A percentile compares a stretch with the other conserved stretches of the same genome.
Evolutionary conservation across 192 early-diverging fungal species (phyloP).

Genomic region (Martensiomyces pterosporus): DNA sequence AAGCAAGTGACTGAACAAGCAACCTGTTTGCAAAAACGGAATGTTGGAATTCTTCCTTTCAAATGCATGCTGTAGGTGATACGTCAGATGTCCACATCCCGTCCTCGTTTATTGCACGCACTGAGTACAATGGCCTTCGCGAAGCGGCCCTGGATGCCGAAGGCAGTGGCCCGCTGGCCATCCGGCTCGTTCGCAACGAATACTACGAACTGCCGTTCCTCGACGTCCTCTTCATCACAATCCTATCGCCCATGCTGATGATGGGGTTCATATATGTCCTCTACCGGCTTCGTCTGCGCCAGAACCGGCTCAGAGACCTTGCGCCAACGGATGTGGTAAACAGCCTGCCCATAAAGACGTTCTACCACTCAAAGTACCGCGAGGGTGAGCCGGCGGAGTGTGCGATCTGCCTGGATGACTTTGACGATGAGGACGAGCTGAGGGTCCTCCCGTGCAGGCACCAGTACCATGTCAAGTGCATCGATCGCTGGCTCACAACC

Average conservation of each 20-base stretch:
- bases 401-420: conserved; percentile 92
- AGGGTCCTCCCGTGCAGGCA: conserved; percentile 83
- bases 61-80: conserved; percentile 56
- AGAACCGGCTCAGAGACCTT: conserved; percentile 66
- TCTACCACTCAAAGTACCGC: conserved; percentile 55
- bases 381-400: conserved; percentile 80
- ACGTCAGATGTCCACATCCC: conserved; percentile 85
- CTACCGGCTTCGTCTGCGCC: conserved; percentile 69
- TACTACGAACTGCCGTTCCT: conserved; percentile 63
- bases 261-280: conserved; percentile 69
- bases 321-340: conserved; percentile 72
- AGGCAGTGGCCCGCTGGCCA: conserved; percentile 10
- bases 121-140: conserved; percentile 61
- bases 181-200: conserved; percentile 48
- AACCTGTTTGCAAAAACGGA: too few species aligned
- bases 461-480: conserved; percentile 82
- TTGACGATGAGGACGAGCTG: conserved; percentile 70
- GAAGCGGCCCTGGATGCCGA: conserved; percentile 18
- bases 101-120: conserved; percentile 76
- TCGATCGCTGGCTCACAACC: conserved; percentile 89
- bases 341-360: conserved; percentile 70
- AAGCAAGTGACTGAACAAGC: too few species aligned
- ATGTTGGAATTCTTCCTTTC: conserved; percentile 3
- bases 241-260: conserved; percentile 78
- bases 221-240: conserved; percentile 77